Conservation (phyloP, 2,329 filamentous ascomycete species). For the Graphilbum ipis-grandicollis region DNA sequence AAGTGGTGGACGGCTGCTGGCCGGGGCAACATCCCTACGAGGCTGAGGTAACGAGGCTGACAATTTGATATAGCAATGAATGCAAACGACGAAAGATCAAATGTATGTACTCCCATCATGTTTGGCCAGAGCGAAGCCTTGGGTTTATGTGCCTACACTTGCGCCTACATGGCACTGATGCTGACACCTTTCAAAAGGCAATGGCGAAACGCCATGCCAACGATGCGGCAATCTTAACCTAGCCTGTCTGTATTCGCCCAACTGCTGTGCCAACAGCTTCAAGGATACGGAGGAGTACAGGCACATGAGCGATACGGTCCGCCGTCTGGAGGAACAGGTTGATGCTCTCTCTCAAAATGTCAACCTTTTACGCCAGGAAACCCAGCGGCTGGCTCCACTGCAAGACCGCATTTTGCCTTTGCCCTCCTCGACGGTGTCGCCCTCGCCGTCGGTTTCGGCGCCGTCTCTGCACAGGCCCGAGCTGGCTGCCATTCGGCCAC, state of each 20-base stretch:
- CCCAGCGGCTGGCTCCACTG: conserved; percentile 24
- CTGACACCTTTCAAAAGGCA: conserved; percentile 18
- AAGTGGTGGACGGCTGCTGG: neutral
- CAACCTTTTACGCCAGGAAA: conserved; percentile 44
- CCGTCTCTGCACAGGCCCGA: conserved; percentile 26
- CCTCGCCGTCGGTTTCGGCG: conserved; percentile 24
- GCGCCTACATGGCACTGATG: conserved; percentile 4
- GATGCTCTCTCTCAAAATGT: conserved; percentile 58
- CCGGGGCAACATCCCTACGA: too few species aligned
- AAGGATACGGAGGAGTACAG: conserved; percentile 56
- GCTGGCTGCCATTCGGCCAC: conserved; percentile 28
- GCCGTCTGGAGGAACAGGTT: conserved; percentile 67
- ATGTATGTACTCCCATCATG: conserved; percentile 12
- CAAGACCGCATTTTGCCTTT: conserved; percentile 22
- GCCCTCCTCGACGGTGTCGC: conserved; percentile 19
- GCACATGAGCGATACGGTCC: conserved; percentile 59
- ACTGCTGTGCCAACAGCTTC: conserved; percentile 24
- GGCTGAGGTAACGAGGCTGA: neutral
- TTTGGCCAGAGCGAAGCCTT: too few species aligned
- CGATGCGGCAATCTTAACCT: conserved; percentile 53
- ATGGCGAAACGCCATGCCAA: conserved; percentile 50
- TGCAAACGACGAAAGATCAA: conserved; percentile 24
- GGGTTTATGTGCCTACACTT: too few species aligned
- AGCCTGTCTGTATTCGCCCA: conserved; percentile 10
- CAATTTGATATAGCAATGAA: conserved; percentile 26